A percentile compares a stretch with the other conserved stretches of the same genome.
Conservation (phyloP, 2,329 filamentous ascomycete species). For the Monilinia fructigena region DNA sequence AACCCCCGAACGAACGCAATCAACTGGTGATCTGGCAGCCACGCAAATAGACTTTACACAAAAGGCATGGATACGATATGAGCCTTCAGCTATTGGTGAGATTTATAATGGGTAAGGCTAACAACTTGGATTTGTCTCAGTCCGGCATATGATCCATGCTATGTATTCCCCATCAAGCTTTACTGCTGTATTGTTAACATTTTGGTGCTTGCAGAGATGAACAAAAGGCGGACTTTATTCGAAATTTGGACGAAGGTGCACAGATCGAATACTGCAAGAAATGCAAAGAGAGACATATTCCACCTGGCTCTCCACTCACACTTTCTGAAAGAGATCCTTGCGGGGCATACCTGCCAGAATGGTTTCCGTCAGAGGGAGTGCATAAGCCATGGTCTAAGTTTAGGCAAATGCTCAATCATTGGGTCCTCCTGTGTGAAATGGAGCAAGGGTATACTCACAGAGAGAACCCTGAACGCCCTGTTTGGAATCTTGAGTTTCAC, state of each 20-base stretch:
- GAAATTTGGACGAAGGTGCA: constrained; percentile 22
- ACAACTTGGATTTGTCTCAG: too few relatives aligned
- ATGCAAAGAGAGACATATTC: constrained; percentile 35
- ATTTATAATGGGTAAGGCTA: constrained; percentile 8
- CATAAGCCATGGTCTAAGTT: constrained; percentile 31
- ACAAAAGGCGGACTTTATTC: constrained; percentile 23
- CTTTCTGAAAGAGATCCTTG: constrained; percentile 35
- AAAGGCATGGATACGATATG: constrained; percentile 9
- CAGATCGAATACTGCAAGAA: constrained; percentile 31
- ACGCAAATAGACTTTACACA: constrained; percentile 20
- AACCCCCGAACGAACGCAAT: background rate
- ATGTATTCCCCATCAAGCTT: background rate
- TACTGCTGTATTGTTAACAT: background rate
- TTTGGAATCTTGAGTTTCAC: constrained; percentile 35
- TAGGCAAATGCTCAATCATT: constrained; percentile 27
- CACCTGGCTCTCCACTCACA: constrained; percentile 29
- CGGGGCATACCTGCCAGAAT: constrained; percentile 34
- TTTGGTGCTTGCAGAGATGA: constrained; percentile 1
- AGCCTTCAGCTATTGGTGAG: constrained; percentile 21
- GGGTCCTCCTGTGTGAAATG: constrained; percentile 26
- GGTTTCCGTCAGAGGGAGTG: constrained; percentile 32
- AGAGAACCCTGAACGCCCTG: constrained; percentile 15
- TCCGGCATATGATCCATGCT: background rate
- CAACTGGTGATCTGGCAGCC: constrained; percentile 12
- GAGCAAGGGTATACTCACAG: constrained; percentile 23